phyloP scores from a whole-genome alignment of 768 basidiomycete species.

The Tylopilus cervinicoccineus region DNA sequence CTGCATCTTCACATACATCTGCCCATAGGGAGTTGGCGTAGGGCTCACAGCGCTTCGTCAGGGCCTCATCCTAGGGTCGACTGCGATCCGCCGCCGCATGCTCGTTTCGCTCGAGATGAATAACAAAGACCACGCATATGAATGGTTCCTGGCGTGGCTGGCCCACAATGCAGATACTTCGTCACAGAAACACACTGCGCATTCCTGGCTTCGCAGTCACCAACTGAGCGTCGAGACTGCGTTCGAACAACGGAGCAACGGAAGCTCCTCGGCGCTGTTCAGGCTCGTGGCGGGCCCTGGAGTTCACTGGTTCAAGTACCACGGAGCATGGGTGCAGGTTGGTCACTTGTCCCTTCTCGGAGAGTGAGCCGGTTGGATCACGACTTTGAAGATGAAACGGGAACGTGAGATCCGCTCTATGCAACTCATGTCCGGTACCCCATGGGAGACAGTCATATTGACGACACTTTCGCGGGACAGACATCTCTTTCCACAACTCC shows the following conservation, averaged over 20 bases:
- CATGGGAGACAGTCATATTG: constrained; percentile 96
- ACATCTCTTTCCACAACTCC: constrained; percentile 68
- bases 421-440: constrained; percentile 85
- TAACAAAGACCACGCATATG: constrained; percentile 91
- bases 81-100: constrained; percentile 80
- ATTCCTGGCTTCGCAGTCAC: constrained; percentile 69
- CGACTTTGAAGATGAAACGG: constrained; percentile 69
- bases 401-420: constrained; percentile 92
- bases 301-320: constrained; percentile 87
- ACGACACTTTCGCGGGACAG: constrained; percentile 91
- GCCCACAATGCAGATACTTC: constrained; percentile 53
- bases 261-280: constrained; percentile 85
- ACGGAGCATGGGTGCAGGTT: constrained; percentile 95
- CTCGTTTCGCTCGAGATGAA: constrained; percentile 95
- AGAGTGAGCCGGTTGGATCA: background rate
- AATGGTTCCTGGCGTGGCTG: constrained; percentile 98
- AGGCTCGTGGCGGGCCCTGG: constrained; percentile 96
- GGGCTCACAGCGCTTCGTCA: constrained; percentile 74
- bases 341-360: constrained; percentile 2
- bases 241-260: constrained; percentile 86
- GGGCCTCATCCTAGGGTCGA: constrained; percentile 62
- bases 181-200: constrained; percentile 22
- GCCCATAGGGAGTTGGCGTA: constrained; percentile 82
- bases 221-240: constrained; percentile 93
- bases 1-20: background rate